Evolutionary conservation across 2,329 filamentous ascomycete genomes (phyloP).

Genomic region (Beauveria rudraprayagi): DNA sequence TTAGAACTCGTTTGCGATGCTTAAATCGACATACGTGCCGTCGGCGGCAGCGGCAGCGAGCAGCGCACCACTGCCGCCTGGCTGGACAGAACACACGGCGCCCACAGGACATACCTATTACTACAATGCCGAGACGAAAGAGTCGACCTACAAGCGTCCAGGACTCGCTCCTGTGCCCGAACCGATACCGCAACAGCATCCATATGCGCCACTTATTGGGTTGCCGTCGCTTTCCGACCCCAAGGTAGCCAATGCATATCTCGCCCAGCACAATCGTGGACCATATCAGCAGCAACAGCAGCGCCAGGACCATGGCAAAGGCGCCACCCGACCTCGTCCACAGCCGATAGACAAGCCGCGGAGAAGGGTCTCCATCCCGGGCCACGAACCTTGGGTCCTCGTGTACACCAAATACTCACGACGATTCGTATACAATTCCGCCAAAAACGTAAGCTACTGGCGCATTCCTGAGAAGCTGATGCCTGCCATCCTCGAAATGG

Average conservation of each 20-base stretch:
- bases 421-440: constrained; percentile 81
- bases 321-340: constrained; percentile 53
- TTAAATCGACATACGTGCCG: constrained; percentile 69
- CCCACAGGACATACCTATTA: constrained; percentile 84
- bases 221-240: constrained; percentile 42
- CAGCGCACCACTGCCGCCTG: constrained; percentile 58
- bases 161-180: constrained; percentile 21
- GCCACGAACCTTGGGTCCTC: constrained; percentile 78
- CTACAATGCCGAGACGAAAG: constrained; percentile 72
- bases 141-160: constrained; percentile 84
- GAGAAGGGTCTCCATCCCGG: constrained; percentile 69
- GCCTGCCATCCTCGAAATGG: constrained; percentile 64
- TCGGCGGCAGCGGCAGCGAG: constrained; percentile 29
- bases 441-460: constrained; percentile 88
- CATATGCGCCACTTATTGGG: constrained; percentile 23
- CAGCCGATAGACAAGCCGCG: constrained; percentile 74
- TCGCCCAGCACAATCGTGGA: constrained; percentile 43
- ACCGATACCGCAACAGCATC: constrained; percentile 18
- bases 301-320: constrained; percentile 42
- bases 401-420: constrained; percentile 88
- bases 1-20: constrained; percentile 38
- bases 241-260: constrained; percentile 50
- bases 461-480: constrained; percentile 83
- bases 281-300: constrained; percentile 31
- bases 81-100: constrained; percentile 91